These are phyloP conservation scores for Diaporthe citri DNA, from an alignment of 2,329 filamentous ascomycete species.

Conservation along the genomic window DNA sequence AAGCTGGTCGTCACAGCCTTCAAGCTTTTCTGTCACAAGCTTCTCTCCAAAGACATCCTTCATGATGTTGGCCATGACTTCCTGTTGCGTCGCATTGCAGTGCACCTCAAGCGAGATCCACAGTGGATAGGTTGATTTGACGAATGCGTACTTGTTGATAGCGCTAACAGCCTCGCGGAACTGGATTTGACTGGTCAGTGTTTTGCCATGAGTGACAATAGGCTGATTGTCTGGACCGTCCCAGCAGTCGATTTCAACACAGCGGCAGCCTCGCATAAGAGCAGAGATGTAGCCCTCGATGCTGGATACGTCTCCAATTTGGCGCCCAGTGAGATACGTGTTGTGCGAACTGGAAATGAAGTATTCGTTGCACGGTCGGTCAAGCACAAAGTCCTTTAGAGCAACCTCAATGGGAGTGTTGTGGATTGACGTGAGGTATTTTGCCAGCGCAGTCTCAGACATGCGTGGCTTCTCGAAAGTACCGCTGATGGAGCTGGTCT, in stretches of 20 bases:
- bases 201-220: slow-evolving; percentile 90
- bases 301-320: slow-evolving; percentile 90
- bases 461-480: slow-evolving; percentile 70
- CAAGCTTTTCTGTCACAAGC: slow-evolving; percentile 81
- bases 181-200: slow-evolving; percentile 87
- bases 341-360: slow-evolving; percentile 99
- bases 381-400: slow-evolving; percentile 73
- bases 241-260: slow-evolving; percentile 98
- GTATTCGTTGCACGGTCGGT: slow-evolving; percentile 94
- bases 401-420: slow-evolving; percentile 76
- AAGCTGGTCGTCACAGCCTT: slow-evolving; percentile 75
- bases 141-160: slow-evolving; percentile 95
- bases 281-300: slow-evolving; percentile 95
- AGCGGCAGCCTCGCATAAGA: slow-evolving; percentile 89
- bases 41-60: slow-evolving; percentile 84
- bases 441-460: slow-evolving; percentile 82
- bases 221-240: slow-evolving; percentile 90
- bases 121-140: slow-evolving; percentile 86
- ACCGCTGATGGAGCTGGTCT: slow-evolving; percentile 48
- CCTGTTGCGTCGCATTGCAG: slow-evolving; percentile 86
- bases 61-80: slow-evolving; percentile 91
- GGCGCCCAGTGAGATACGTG: slow-evolving; percentile 92
- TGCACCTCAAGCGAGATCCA: slow-evolving; percentile 98
- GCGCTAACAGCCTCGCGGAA: slow-evolving; percentile 94
- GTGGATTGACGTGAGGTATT: slow-evolving; percentile 79